Conservation (phyloP, 192 early-diverging fungal genomes). For the Jimgerdemannia flammicorona region DNA sequence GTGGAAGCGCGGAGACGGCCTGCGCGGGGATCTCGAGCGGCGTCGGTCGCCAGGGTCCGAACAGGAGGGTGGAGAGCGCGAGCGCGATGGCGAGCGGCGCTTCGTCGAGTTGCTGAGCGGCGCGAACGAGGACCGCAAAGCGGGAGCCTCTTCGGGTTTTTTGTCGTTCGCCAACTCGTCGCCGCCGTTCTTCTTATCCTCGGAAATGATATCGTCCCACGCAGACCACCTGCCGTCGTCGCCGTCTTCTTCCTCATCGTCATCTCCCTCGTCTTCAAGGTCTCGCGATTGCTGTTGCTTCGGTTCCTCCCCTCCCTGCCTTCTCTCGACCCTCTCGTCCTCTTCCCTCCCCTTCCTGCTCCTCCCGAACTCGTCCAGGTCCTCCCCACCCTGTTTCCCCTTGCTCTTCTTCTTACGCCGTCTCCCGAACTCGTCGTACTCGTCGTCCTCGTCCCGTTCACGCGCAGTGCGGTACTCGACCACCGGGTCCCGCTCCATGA, state of each 20-base stretch:
- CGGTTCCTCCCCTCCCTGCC: neutral
- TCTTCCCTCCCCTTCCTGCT: slow-evolving; percentile 1
- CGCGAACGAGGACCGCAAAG: neutral
- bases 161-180: slow-evolving; percentile 1
- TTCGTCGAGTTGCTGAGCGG: neutral
- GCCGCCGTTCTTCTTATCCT: slow-evolving; percentile 11
- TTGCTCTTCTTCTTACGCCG: slow-evolving; percentile 11
- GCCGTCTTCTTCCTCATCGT: slow-evolving; percentile 19
- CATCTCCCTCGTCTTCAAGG: slow-evolving; percentile 11
- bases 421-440: slow-evolving; percentile 22
- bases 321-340: neutral
- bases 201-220: slow-evolving; percentile 23
- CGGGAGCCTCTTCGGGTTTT: neutral
- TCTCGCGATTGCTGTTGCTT: neutral
- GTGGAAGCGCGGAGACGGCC: neutral
- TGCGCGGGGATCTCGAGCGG: too few relatives aligned
- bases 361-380: slow-evolving; percentile 1
- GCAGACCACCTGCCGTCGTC: slow-evolving; percentile 22
- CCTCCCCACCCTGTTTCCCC: neutral
- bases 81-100: slow-evolving; percentile 9
- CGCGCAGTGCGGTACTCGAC: slow-evolving; percentile 20
- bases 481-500: slow-evolving; percentile 28
- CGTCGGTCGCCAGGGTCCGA: neutral
- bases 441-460: slow-evolving; percentile 28
- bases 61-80: slow-evolving; percentile 9